Conservation (phyloP, 2,329 filamentous ascomycete genomes). For the Penicillium verrucosum region DNA sequence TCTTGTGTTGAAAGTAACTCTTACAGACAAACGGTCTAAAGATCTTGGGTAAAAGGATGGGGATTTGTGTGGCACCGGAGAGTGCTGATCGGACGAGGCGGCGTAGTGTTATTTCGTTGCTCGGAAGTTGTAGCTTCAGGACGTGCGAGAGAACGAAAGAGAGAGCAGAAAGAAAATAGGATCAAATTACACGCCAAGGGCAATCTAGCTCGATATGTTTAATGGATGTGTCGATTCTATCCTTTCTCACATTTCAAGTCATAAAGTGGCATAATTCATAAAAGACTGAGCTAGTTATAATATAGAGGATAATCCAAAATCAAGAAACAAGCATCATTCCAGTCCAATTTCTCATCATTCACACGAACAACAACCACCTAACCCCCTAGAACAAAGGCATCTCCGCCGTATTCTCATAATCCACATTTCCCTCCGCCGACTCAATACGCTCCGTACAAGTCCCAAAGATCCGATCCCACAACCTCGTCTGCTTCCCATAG, state of each 20-base stretch:
- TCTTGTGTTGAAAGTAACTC: too few species aligned
- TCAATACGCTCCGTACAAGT: conserved; percentile 41
- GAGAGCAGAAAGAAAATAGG: too few species aligned
- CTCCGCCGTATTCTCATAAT: conserved; percentile 29
- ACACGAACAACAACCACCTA: neutral
- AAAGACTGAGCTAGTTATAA: neutral
- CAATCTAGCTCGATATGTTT: too few species aligned
- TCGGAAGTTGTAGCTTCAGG: too few species aligned
- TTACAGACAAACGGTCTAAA: too few species aligned
- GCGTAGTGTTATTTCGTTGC: too few species aligned
- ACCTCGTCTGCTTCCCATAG: conserved; percentile 37
- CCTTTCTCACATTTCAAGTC: neutral
- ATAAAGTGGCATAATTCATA: neutral
- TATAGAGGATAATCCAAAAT: neutral
- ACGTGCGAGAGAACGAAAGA: too few species aligned
- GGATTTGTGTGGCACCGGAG: too few species aligned
- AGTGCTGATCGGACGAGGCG: too few species aligned
- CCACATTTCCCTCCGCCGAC: conserved; percentile 29
- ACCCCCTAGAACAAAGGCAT: conserved; percentile 31
- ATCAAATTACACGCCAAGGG: too few species aligned
- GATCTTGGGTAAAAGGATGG: too few species aligned
- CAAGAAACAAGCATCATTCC: neutral
- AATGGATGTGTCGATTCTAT: too few species aligned
- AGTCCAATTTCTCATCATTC: neutral
- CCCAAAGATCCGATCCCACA: conserved; percentile 40